These are phyloP conservation scores for Erythrophleum ivorense DNA, from an alignment of 331 rosid genomes.

Conservation along the genomic window DNA sequence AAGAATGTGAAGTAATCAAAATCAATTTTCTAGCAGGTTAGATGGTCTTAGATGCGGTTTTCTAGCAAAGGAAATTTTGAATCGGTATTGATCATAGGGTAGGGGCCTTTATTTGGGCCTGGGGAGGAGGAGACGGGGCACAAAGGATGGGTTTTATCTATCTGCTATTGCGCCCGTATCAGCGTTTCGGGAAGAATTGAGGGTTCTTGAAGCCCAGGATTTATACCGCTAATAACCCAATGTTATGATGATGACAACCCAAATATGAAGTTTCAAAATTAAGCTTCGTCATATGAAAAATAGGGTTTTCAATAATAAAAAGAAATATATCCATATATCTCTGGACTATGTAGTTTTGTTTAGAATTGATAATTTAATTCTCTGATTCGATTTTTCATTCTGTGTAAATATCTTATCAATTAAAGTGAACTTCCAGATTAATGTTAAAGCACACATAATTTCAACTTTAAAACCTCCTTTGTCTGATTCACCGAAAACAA, in stretches of 20 bases:
- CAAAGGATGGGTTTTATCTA: neutral
- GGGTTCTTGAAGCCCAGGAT: neutral
- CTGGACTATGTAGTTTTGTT: neutral
- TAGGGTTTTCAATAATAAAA: neutral
- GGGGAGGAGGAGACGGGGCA: no score
- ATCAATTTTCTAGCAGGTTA: no score
- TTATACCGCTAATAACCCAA: neutral
- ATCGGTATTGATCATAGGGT: neutral
- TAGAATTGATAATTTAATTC: neutral
- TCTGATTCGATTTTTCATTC: neutral
- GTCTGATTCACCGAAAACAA: neutral
- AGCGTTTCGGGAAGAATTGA: neutral
- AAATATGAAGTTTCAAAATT: neutral
- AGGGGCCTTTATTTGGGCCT: neutral
- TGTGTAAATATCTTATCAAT: neutral
- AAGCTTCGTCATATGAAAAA: neutral
- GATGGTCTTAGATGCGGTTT: no score
- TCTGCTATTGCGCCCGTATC: neutral
- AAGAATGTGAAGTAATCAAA: no score
- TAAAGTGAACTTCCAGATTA: neutral
- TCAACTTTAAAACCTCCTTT: neutral
- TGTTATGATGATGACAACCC: neutral
- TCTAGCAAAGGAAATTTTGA: no score
- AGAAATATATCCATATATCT: neutral
- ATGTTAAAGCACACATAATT: no score